A percentile compares a stretch with the other conserved stretches of the same genome.
Evolutionary conservation across 1,284 basidiomycete species (phyloP).

Genomic region (Ustilago nuda): DNA sequence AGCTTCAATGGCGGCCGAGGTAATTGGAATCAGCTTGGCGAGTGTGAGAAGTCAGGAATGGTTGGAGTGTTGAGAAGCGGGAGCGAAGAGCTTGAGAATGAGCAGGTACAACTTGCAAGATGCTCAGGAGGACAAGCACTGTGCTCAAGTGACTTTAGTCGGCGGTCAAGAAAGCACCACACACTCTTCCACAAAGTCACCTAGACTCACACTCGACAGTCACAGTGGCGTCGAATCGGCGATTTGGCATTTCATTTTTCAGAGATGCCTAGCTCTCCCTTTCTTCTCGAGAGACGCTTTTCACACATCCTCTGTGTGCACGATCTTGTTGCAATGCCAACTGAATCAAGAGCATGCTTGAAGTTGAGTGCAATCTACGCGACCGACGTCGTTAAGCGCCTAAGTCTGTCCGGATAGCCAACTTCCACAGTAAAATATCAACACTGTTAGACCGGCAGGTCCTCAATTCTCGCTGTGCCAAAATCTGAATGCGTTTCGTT

Average conservation of each 20-base stretch:
- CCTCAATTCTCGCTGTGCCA: neutral
- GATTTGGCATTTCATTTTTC: neutral
- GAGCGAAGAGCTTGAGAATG: neutral
- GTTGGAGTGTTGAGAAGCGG: too few species aligned
- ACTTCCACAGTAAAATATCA: too few species aligned
- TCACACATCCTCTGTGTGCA: neutral
- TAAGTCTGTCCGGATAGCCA: too few species aligned
- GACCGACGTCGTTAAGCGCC: too few species aligned
- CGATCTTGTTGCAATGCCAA: too few species aligned
- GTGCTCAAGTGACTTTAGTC: neutral
- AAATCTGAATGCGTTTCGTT: too few species aligned
- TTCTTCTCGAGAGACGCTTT: too few species aligned
- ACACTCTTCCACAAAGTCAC: neutral
- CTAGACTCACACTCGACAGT: neutral
- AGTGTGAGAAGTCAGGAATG: too few species aligned
- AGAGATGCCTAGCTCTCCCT: neutral
- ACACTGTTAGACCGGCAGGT: neutral
- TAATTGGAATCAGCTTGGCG: neutral
- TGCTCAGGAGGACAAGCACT: neutral
- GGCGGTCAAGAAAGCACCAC: neutral
- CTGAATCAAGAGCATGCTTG: too few species aligned
- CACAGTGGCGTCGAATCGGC: neutral
- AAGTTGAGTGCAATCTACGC: too few species aligned
- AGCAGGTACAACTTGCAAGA: neutral
- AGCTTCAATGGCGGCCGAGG: neutral